Base-by-base conservation (phyloP, 192 early-diverging fungal genomes). In the Dissophora ornata region DNA sequence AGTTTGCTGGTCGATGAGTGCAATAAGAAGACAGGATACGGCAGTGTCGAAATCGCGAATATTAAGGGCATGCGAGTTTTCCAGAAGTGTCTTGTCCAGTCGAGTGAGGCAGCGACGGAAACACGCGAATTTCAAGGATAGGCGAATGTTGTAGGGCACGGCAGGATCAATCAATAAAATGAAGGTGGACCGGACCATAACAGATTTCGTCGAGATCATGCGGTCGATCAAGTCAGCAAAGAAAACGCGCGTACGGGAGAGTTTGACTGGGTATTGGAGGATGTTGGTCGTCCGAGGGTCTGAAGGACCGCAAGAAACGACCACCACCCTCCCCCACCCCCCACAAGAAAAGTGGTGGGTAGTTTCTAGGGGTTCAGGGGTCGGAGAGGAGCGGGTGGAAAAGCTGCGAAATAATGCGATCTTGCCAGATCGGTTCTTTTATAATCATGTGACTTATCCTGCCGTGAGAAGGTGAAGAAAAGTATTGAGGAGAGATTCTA, bases 81-180 rank as follows among this genome's bases (percentile, higher is more conserved):
- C 11, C 1, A 58, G 7, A 3, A 58, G 19, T 3, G 56, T 28
- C 5, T 6, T 5, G 22, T 6, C 3, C 8, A 58, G 5, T 21
- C 56, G 56, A 28, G 40, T 24, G 19, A 58, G 56, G 41, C 56
- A 58, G 4, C 36, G 56, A 29, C 30, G 24, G 19, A 58, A 58
- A 19, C 56, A 58, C 13, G 11, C 22, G 40, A 58, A 51, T 51
- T 51, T 51, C 24, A 51, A 28, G 25, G 49, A 51, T 11, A 16
- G 49, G 24, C 4, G 41, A 40, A 29, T 58, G 2, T 25, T 21
- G 21, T 40, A n/a, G 2, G 24, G 2, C 22, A 58, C 56, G 25
- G 56, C 56, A 26, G 22, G 11, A 11, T 58, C 41, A 58, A 28
- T 58, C 56, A 15, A 10, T 8, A 3, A 11, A 26, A 40, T 58